Evolutionary conservation across 257 asterid species (phyloP), one percentile per base, ranked within the genome.

Genomic region (Vinca minor): DNA sequence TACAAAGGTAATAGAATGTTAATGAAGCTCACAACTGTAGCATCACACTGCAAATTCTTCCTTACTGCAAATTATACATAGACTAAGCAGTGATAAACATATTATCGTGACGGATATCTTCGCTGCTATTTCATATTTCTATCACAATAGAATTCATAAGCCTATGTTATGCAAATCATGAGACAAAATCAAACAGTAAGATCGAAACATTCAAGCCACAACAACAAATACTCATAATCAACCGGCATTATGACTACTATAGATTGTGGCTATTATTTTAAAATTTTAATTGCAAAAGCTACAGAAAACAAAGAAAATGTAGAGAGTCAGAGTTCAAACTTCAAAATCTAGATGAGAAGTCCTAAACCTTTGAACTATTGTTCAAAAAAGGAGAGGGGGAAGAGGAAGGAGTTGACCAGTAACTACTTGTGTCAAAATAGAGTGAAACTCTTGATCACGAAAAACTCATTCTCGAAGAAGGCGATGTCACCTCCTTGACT

Each of bases 391-490:
- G n/a, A n/a, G n/a, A n/a, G n/a, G n/a, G n/a, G n/a, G n/a, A n/a
- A n/a, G 38, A 7, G 38, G 38, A n/a, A 34, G 3, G 38, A 34
- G 38, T n/a, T 34, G 12, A 8, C 34, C 3, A 17, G n/a, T 29
- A 3, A 32, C 25, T 29, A 2, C 31, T 32, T 10, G 11, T 29
- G 21, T 28, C 8, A 17, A 55, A 31, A 56, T 8, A 56, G 61
- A 55, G 5, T 20, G 28, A 31, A 29, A n/a, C n/a, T n/a, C n/a
- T 63, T 45, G 44, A 46, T 63, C 25, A 13, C 67, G n/a, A 62
- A 45, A 63, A 20, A 63, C 8, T n/a, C 56, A 18, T n/a, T n/a
- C n/a, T 47, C 28, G 18, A 31, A 21, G 4, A 48, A 47, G 41
- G 46, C 4, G 21, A 46, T 29, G 34, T 28, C 56, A 20, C 55